Base-by-base conservation (phyloP, 257 asterid genomes). In the Fraxinus americana region DNA sequence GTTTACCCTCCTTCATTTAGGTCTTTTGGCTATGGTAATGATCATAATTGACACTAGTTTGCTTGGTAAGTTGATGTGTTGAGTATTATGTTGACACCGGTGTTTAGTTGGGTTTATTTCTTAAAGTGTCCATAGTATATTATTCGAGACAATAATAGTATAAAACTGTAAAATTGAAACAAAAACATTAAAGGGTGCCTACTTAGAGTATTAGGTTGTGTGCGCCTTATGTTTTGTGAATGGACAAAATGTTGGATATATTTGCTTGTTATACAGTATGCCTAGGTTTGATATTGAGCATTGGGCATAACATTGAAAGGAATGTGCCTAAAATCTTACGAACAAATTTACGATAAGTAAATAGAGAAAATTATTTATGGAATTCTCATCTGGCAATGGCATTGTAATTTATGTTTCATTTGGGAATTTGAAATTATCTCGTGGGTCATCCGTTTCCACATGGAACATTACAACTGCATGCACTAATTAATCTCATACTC, bases 1-100 rank as follows among this genome's bases (percentile, higher is more conserved):
- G 35, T 74, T 70, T 75, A 41, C 73, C 73, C 63, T 57, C 61
- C 34, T 35, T 23, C 72, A 23, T 69, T 41, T 45, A 16, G 67
- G 7, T 69, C 69, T 65, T 77, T 41, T 32, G 67, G 50, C 68
- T 11, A 43, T 72, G 30, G 16, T 57, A 68, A 52, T 78, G 36
- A 63, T 63, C 11, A 61, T 23, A 63, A 25, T 63, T 63, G 34
- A 23, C 32, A 23, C 68, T 63, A 23, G 68, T 63, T 63, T 23
- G 35, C 32, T 23, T 63, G 34, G 68, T 63, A 23, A 25, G 69
- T 25, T 8, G 35, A 25, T 63, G 6, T 61, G 25, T 7, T 2
- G 2, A 63, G 66, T 23, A 19, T 57, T 57, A 23, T 57, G 30
- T 57, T 57, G 30, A 57, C 66, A 57, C 29, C 4, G 1, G 30